These are phyloP conservation scores for Sclerotinia nivalis DNA, from an alignment of 2,329 filamentous ascomycete genomes.

Conservation along the genomic window DNA sequence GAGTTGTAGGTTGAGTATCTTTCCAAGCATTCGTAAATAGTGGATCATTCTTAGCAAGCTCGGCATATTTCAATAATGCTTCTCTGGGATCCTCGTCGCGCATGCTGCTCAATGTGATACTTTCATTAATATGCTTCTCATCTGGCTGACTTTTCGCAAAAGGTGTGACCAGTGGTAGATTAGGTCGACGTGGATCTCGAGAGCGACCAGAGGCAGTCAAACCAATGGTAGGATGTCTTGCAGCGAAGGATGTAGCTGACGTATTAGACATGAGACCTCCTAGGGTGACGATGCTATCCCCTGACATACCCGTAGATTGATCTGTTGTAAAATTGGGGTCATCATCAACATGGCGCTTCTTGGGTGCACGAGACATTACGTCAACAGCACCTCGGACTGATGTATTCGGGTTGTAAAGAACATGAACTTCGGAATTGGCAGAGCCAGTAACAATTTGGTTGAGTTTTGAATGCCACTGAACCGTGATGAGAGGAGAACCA, in stretches of 20 bases:
- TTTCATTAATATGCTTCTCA: conserved; percentile 82
- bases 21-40: conserved; percentile 95
- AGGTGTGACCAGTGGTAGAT: conserved; percentile 80
- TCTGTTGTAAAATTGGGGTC: conserved; percentile 86
- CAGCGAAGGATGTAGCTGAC: conserved; percentile 50
- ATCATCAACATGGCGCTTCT: conserved; percentile 94
- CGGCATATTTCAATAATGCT: conserved; percentile 91
- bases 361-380: conserved; percentile 90
- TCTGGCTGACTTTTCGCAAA: conserved; percentile 91
- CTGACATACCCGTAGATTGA: conserved; percentile 75
- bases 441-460: conserved; percentile 97
- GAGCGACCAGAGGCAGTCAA: conserved; percentile 76
- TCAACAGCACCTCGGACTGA: conserved; percentile 81
- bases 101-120: conserved; percentile 88
- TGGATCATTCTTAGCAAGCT: conserved; percentile 88
- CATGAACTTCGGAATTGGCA: conserved; percentile 83
- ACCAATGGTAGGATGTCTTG: conserved; percentile 68
- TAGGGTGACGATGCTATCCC: conserved; percentile 75
- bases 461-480: conserved; percentile 89
- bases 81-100: conserved; percentile 94
- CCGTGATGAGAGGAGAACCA: conserved; percentile 76
- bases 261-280: conserved; percentile 60
- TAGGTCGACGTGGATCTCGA: conserved; percentile 79
- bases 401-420: conserved; percentile 85
- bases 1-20: conserved; percentile 85